phyloP scores from a whole-genome alignment of 768 basidiomycete species.

The Russula compacta region DNA sequence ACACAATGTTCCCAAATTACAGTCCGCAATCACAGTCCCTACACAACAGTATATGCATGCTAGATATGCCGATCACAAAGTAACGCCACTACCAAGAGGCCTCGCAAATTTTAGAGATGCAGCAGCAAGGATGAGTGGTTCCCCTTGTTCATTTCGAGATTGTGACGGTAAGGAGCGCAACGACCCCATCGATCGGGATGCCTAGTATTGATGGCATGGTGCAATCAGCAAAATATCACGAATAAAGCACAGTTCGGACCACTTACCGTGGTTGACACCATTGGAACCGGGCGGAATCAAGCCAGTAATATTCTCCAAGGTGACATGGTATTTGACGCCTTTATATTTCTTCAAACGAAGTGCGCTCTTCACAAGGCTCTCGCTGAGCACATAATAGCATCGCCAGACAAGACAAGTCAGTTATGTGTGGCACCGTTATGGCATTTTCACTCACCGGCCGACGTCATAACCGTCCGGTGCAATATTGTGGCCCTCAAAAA shows the following conservation, averaged over 20 bases:
- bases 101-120: not conserved
- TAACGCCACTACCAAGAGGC: not conserved
- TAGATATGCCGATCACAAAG: not conserved
- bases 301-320: slow-evolving; percentile 39
- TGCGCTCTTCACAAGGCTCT: slow-evolving; percentile 8
- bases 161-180: slow-evolving; percentile 17
- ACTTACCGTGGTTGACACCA: slow-evolving; percentile 45
- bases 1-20: too few relatives aligned
- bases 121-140: not conserved
- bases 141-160: not conserved
- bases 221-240: not conserved
- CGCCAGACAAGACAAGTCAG: not conserved
- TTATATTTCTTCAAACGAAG: not conserved
- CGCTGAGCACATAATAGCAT: not conserved
- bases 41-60: not conserved
- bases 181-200: slow-evolving; percentile 13
- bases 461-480: slow-evolving; percentile 26
- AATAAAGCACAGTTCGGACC: not conserved
- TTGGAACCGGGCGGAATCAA: slow-evolving; percentile 42
- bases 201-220: not conserved
- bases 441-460: slow-evolving; percentile 22
- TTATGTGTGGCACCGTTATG: too few relatives aligned
- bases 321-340: slow-evolving; percentile 35
- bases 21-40: too few relatives aligned
- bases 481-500: slow-evolving; percentile 22